These are phyloP conservation scores for Stephania cephalantha DNA, from an alignment of 164 flowering plant genomes.

Conservation along the genomic window DNA sequence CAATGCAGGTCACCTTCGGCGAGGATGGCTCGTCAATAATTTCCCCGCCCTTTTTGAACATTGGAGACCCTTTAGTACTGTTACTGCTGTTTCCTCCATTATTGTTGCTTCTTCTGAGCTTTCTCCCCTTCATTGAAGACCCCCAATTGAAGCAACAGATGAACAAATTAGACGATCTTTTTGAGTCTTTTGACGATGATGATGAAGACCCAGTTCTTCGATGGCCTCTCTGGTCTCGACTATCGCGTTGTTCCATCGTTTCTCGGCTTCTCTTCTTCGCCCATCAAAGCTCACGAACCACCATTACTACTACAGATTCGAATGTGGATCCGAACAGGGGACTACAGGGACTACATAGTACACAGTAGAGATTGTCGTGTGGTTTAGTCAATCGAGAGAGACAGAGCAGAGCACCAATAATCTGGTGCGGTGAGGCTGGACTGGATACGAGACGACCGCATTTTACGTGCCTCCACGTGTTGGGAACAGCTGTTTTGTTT, in stretches of 20 bases:
- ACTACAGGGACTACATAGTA: too few relatives aligned
- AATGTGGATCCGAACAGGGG: neutral
- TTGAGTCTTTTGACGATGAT: too few relatives aligned
- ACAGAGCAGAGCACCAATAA: neutral
- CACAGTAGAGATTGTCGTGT: too few relatives aligned
- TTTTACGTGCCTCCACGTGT: neutral
- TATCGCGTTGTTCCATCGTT: constrained; percentile 9
- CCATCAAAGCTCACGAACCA: neutral
- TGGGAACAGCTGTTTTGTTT: neutral
- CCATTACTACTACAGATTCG: neutral
- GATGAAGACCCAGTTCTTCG: constrained; percentile 9
- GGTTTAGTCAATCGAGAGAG: neutral
- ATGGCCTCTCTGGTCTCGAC: constrained; percentile 13
- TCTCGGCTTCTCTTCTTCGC: constrained; percentile 7
- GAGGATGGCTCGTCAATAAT: constrained; percentile 84
- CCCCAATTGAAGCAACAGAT: constrained; percentile 60
- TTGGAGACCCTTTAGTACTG: constrained; percentile 61
- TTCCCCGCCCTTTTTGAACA: constrained; percentile 54
- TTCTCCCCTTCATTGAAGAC: constrained; percentile 33
- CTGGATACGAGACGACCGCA: neutral
- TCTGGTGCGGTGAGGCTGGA: neutral
- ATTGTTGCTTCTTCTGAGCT: constrained; percentile 60
- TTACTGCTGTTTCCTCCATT: constrained; percentile 31
- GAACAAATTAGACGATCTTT: constrained; percentile 31
- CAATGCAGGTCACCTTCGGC: constrained; percentile 91